Evolutionary conservation across 257 asterid genomes (phyloP), one percentile per base, ranked within the genome.

Genomic region (Penstemon davidsonii): DNA sequence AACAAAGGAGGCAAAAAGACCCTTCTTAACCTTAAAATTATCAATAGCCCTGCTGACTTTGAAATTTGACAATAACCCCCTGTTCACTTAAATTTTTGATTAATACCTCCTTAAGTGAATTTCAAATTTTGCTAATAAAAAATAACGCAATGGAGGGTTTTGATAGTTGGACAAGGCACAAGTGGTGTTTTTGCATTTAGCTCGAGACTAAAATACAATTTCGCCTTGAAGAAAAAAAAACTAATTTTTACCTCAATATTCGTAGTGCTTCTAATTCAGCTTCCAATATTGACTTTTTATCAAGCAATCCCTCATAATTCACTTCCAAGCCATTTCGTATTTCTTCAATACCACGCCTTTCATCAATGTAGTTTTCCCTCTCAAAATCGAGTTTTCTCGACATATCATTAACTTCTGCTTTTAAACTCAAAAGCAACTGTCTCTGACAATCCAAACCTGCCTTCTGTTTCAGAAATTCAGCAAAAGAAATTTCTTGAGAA

Each of bases 361-460:
- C 95, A 7, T 82, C 86, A 18, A 54, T 55, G 68, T 62, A 72
- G 49, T 68, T 42, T n/a, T 73, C 81, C 81, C 50, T 78, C 79
- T 91, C 91, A 8, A 39, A 37, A 19, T 68, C 73, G n/a, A 91
- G 81, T 39, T 53, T 82, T 60, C 79, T 84, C 4, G 92, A 80
- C 91, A 91, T 88, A 61, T 91, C 92, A 55, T 51, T 15, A 10
- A 91, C 83, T 72, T 94, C 97, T 43, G 69, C 80, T 76, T 84
- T 77, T 54, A 94, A 76, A 61, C 87, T 82, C 15, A 86, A 83
- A 62, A 91, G 87, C 62, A 94, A 77, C 84, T 87, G 92, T 50
- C 77, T 80, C 80, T 94, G 99, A 75, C 97, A 91, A 73, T 85
- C 95, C 83, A 91, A 72, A 69, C 96, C 90, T 55, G 91, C 95